These are phyloP conservation scores for Daldinia caldariorum DNA, from an alignment of 495 filamentous ascomycete species.

Conservation along the genomic window DNA sequence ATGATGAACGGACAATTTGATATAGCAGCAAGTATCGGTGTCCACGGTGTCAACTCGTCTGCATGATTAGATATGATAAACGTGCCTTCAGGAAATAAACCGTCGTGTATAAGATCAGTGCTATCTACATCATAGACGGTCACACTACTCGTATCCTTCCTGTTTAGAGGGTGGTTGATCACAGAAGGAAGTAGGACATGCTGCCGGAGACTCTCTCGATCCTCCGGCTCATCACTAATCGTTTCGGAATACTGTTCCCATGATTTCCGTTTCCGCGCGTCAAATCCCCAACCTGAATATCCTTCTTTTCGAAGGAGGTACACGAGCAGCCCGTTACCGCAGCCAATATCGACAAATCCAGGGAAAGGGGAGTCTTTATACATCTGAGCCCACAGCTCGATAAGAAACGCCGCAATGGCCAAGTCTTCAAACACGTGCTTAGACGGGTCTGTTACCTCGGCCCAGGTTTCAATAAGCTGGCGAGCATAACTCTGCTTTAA, in stretches of 20 bases:
- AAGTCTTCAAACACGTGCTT: constrained; percentile 98
- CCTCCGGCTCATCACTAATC: constrained; percentile 47
- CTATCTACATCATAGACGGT: constrained; percentile 40
- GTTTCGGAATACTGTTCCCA: constrained; percentile 74
- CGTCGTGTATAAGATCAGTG: constrained; percentile 66
- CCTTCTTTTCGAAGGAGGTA: constrained; percentile 85
- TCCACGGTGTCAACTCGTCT: constrained; percentile 96
- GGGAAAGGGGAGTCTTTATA: constrained; percentile 73
- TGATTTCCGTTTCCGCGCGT: constrained; percentile 82
- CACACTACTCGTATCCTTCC: constrained; percentile 23
- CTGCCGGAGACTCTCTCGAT: constrained; percentile 66
- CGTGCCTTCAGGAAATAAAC: constrained; percentile 75
- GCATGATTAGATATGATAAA: constrained; percentile 98
- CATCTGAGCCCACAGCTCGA: constrained; percentile 92
- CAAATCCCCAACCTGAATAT: constrained; percentile 88
- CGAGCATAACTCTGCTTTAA: constrained; percentile 81
- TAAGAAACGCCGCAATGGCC: constrained; percentile 89
- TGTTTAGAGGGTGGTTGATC: constrained; percentile 37
- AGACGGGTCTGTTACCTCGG: constrained; percentile 82
- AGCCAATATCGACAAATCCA: constrained; percentile 95
- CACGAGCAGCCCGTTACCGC: constrained; percentile 94
- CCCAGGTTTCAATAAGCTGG: constrained; percentile 74
- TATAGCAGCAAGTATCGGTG: constrained; percentile 82
- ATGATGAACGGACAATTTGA: constrained; percentile 83
- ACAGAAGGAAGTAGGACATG: constrained; percentile 76